These are phyloP conservation scores for Diplodia scrobiculata DNA, from an alignment of 2,329 filamentous ascomycete genomes.

Conservation along the genomic window DNA sequence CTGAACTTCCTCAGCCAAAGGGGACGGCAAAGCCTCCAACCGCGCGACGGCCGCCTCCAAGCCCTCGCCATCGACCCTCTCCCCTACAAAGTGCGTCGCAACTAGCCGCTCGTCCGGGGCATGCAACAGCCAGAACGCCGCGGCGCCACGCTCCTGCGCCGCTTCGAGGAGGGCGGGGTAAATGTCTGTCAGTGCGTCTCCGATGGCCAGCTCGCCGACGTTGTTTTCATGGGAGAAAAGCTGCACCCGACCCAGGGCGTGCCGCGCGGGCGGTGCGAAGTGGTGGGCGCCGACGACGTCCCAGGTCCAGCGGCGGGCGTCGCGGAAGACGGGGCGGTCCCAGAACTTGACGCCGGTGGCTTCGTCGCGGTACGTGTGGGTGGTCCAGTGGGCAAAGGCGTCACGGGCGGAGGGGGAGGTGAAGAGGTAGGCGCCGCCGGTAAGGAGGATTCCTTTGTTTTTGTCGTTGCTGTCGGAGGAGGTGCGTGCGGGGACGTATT, in stretches of 20 bases:
- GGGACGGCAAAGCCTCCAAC: not conserved
- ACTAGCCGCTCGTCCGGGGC: not conserved
- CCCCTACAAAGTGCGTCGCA: not conserved
- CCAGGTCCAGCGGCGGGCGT: not conserved
- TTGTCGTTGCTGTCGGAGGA: not conserved
- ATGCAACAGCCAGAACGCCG: not conserved
- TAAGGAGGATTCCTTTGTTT: not conserved
- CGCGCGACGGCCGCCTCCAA: not conserved
- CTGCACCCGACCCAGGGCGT: not conserved
- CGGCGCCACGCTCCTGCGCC: not conserved
- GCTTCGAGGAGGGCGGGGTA: not conserved
- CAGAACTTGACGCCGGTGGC: not conserved
- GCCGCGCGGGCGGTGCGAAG: not conserved
- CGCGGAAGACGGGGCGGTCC: not conserved
- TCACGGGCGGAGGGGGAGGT: not conserved
- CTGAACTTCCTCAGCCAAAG: not conserved
- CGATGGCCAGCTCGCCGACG: too few species aligned
- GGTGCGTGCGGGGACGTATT: not conserved
- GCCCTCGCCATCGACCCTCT: not conserved
- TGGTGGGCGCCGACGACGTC: slow-evolving; percentile 2
- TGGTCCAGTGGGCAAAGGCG: not conserved
- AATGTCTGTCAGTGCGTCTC: not conserved
- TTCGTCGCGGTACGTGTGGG: not conserved
- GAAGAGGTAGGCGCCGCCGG: slow-evolving; percentile 8
- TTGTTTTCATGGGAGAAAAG: not conserved